These are phyloP conservation scores for Eucalyptus pauciflora DNA, from an alignment of 345 rosid genomes.

Conservation along the genomic window DNA sequence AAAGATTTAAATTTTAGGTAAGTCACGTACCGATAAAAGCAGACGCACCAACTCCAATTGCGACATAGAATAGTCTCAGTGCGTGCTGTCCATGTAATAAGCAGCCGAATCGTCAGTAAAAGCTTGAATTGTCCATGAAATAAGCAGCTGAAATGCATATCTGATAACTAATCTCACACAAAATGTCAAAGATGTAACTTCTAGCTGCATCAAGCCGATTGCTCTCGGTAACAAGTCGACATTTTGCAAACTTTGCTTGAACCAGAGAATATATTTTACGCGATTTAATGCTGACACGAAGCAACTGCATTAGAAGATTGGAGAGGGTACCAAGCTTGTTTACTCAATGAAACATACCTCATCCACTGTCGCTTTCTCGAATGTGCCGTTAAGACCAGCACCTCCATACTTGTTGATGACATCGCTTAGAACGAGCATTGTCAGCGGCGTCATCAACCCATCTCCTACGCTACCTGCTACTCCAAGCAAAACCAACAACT, in stretches of 20 bases:
- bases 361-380: constrained; percentile 15
- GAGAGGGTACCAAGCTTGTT: not conserved
- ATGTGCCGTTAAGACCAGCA: not conserved
- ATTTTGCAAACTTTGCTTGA: not conserved
- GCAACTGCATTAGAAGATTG: not conserved
- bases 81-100: constrained; percentile 14
- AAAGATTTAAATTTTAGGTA: not conserved
- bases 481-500: constrained; percentile 25
- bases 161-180: not conserved
- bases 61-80: constrained; percentile 19
- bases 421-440: constrained; percentile 24
- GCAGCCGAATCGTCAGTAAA: not conserved
- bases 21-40: constrained; percentile 7
- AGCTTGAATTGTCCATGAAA: not conserved
- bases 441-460: constrained; percentile 35
- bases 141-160: not conserved
- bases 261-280: not conserved
- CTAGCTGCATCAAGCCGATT: not conserved
- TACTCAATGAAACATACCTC: constrained; percentile 7
- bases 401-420: constrained; percentile 24
- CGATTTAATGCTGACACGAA: not conserved
- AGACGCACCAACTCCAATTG: constrained; percentile 24
- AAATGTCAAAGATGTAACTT: not conserved
- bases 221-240: not conserved
- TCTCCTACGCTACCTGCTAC: constrained; percentile 41